A percentile compares a stretch with the other conserved stretches of the same genome.
phyloP scores from a whole-genome alignment of 108 stramenopile species.

The Nitzschia inconspicua region DNA sequence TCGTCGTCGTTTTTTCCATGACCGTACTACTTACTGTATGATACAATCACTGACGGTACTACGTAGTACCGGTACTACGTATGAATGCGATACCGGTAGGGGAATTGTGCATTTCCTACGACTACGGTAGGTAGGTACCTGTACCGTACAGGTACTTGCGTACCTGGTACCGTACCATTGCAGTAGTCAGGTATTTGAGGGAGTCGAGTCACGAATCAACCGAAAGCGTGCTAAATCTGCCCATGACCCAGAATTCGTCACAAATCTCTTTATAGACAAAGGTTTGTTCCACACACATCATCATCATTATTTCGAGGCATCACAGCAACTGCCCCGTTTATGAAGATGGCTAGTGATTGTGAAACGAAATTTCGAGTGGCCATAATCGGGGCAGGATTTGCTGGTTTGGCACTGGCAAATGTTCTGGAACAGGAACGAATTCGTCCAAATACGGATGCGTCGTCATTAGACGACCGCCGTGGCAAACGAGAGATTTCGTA shows the following conservation, averaged over 20 bases:
- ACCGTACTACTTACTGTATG: too few species aligned
- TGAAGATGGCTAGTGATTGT: background rate
- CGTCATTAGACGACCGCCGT: background rate
- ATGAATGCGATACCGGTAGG: too few species aligned
- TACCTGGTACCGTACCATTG: too few species aligned
- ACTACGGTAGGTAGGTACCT: too few species aligned
- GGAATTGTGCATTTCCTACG: too few species aligned
- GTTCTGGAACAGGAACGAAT: constrained; percentile 3
- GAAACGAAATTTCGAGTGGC: constrained; percentile 5
- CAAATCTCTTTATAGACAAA: background rate
- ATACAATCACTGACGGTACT: too few species aligned
- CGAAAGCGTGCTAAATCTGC: background rate
- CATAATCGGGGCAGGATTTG: constrained; percentile 25
- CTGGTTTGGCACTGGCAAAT: constrained; percentile 23
- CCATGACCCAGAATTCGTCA: background rate
- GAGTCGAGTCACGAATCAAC: background rate
- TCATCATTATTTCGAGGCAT: background rate
- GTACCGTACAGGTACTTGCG: too few species aligned
- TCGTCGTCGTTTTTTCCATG: too few species aligned
- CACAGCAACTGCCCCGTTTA: background rate
- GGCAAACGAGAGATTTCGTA: background rate
- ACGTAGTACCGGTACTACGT: too few species aligned
- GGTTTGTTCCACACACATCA: background rate
- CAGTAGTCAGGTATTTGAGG: too few species aligned
- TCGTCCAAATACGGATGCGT: background rate